Conservation (phyloP, 495 filamentous ascomycete genomes). For the Hypoxylon crocopeplum region DNA sequence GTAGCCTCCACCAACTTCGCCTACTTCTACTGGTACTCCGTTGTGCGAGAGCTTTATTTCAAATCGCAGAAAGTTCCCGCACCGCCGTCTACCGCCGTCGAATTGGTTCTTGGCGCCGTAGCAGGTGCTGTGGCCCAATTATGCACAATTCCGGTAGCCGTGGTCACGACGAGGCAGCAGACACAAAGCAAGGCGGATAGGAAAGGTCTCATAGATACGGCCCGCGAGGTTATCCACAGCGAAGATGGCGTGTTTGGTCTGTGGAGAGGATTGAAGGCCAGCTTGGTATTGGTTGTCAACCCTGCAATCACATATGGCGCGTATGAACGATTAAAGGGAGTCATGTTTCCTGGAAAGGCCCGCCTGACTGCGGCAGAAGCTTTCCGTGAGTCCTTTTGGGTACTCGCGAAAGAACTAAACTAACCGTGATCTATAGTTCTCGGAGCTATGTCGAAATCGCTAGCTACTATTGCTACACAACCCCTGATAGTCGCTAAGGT, state of each 20-base stretch:
- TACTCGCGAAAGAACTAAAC: not conserved
- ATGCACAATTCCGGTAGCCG: constrained; percentile 95
- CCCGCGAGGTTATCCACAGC: constrained; percentile 82
- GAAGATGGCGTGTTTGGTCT: constrained; percentile 90
- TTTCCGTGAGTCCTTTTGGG: constrained; percentile 70
- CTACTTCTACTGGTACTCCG: constrained; percentile 99
- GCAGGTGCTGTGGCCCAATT: constrained; percentile 92
- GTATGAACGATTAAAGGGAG: constrained; percentile 86
- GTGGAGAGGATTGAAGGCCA: constrained; percentile 96
- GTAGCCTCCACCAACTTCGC: constrained; percentile 98
- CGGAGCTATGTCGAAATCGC: constrained; percentile 88
- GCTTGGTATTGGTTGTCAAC: constrained; percentile 94
- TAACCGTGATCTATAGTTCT: constrained; percentile 64
- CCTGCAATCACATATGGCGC: constrained; percentile 98
- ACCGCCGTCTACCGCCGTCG: constrained; percentile 80
- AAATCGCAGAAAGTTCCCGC: constrained; percentile 65
- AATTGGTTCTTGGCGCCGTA: constrained; percentile 85
- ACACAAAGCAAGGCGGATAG: constrained; percentile 82
- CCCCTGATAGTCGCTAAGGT: constrained; percentile 98
- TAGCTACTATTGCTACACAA: constrained; percentile 93
- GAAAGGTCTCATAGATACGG: constrained; percentile 89
- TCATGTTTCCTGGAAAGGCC: constrained; percentile 77
- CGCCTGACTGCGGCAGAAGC: constrained; percentile 86
- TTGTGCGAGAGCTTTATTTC: constrained; percentile 84
- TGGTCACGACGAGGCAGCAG: constrained; percentile 94